Base-by-base conservation (phyloP, 2,329 filamentous ascomycete species). In the Xylogone sp. region DNA sequence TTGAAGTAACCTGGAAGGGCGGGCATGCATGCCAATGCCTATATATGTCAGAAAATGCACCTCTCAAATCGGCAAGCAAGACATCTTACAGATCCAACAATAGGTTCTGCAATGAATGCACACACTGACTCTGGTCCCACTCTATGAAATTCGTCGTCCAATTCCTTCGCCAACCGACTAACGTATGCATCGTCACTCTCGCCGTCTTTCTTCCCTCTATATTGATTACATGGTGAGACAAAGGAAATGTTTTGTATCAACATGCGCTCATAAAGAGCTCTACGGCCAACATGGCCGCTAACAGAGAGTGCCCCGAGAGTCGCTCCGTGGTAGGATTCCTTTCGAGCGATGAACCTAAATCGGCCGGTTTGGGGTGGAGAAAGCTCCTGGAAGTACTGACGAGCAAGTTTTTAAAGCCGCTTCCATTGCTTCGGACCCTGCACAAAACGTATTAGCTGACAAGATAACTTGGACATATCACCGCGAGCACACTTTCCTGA, bases 1-100 rank as follows among this genome's bases (percentile, higher is more conserved):
- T 72, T 68, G 50, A 90, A 82, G 57, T 92, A 93, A 0, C 86
- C 86, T 0, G 71, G 68, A 0, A 83, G 73, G 0, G 86, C 71
- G 1, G 83, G 75, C 0, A 88, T 81, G 57, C 83, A 88, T 0
- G 86, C 88, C 1, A 88, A n/a, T n/a, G n/a, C n/a, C n/a, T n/a
- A n/a, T n/a, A n/a, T n/a, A n/a, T n/a, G n/a, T n/a, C n/a, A n/a
- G n/a, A n/a, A n/a, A n/a, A n/a, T n/a, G n/a, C n/a, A n/a, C n/a
- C n/a, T n/a, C n/a, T n/a, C n/a, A n/a, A n/a, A n/a, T n/a, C n/a
- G n/a, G n/a, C n/a, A n/a, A n/a, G n/a, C n/a, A n/a, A n/a, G n/a
- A n/a, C n/a, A n/a, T n/a, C n/a, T n/a, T n/a, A n/a, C 71, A 2
- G 85, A 77, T 47, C 84, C 81, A 3, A 85, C 84, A 49, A 82